Conservation (phyloP, 2,329 filamentous ascomycete species). For the Leptodontidium sp. region DNA sequence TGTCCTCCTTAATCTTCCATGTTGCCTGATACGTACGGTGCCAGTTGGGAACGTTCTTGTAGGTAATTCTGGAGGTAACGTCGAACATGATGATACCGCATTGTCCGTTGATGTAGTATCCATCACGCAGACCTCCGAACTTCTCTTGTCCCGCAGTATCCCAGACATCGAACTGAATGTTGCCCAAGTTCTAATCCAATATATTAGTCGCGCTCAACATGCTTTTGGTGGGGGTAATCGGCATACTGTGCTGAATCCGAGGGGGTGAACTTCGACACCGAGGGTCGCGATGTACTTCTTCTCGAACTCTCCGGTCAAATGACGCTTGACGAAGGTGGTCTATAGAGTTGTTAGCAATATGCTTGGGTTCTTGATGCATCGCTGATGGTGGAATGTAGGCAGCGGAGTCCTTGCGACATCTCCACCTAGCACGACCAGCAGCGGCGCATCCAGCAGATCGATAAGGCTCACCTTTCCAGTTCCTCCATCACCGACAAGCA, state of each 20-base stretch:
- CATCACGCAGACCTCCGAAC: constrained; percentile 98
- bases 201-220: constrained; percentile 13
- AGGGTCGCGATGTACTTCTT: constrained; percentile 99
- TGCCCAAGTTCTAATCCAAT: constrained; percentile 79
- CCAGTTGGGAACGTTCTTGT: constrained; percentile 99
- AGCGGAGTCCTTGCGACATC: constrained; percentile 23
- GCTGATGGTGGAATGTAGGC: constrained; percentile 37
- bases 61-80: constrained; percentile 98
- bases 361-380: constrained; percentile 30
- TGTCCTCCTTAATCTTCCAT: background rate
- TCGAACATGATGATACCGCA: constrained; percentile 99
- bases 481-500: constrained; percentile 98
- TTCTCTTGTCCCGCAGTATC: constrained; percentile 99
- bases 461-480: constrained; percentile 87
- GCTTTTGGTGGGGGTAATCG: constrained; percentile 29
- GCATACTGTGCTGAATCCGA: constrained; percentile 96
- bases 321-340: constrained; percentile 99
- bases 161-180: constrained; percentile 99
- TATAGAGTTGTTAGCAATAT: constrained; percentile 52
- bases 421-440: constrained; percentile 25
- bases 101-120: constrained; percentile 99
- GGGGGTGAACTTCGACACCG: constrained; percentile 98
- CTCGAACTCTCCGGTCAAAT: constrained; percentile 99
- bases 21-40: constrained; percentile 76
- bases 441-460: constrained; percentile 20